These are phyloP conservation scores for Ophiocordyceps camponoti-floridani DNA, from an alignment of 2,329 filamentous ascomycete species.

Conservation along the genomic window DNA sequence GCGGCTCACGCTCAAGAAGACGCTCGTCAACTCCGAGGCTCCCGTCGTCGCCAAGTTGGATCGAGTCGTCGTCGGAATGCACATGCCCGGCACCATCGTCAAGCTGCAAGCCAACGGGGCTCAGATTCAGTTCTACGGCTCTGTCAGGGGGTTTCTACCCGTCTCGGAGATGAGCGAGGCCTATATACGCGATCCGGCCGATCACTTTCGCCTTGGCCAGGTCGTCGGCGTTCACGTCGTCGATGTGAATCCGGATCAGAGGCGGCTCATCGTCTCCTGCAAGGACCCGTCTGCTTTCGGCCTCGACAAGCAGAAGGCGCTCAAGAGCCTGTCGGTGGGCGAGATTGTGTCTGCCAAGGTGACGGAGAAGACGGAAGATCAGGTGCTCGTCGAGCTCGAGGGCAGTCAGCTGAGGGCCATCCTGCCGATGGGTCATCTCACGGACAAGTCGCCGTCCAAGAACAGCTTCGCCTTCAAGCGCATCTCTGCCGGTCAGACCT, in stretches of 20 bases:
- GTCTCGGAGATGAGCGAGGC: slow-evolving; percentile 97
- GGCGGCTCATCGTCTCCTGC: slow-evolving; percentile 74
- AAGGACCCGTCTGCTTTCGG: slow-evolving; percentile 72
- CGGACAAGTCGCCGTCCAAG: slow-evolving; percentile 69
- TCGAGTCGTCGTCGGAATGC: slow-evolving; percentile 55
- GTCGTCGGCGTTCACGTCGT: slow-evolving; percentile 83
- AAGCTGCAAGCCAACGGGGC: slow-evolving; percentile 66
- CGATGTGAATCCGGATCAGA: slow-evolving; percentile 52
- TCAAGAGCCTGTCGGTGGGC: slow-evolving; percentile 57
- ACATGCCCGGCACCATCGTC: slow-evolving; percentile 73
- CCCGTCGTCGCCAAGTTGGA: slow-evolving; percentile 62
- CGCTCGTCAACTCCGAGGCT: slow-evolving; percentile 74
- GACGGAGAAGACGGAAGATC: slow-evolving; percentile 62
- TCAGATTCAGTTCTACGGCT: slow-evolving; percentile 80
- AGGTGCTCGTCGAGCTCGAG: slow-evolving; percentile 59
- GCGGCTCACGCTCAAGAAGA: slow-evolving; percentile 85
- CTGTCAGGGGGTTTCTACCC: slow-evolving; percentile 70
- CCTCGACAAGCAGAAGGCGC: slow-evolving; percentile 54
- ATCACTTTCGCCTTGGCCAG: slow-evolving; percentile 82
- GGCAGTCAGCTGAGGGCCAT: slow-evolving; percentile 60
- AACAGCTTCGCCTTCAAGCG: slow-evolving; percentile 60
- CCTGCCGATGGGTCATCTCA: slow-evolving; percentile 60
- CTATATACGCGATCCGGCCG: slow-evolving; percentile 72
- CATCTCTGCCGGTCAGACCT: slow-evolving; percentile 65
- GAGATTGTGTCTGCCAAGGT: slow-evolving; percentile 62